Base-by-base conservation (phyloP, 345 rosid genomes). In the Citrus mangshanensis region DNA sequence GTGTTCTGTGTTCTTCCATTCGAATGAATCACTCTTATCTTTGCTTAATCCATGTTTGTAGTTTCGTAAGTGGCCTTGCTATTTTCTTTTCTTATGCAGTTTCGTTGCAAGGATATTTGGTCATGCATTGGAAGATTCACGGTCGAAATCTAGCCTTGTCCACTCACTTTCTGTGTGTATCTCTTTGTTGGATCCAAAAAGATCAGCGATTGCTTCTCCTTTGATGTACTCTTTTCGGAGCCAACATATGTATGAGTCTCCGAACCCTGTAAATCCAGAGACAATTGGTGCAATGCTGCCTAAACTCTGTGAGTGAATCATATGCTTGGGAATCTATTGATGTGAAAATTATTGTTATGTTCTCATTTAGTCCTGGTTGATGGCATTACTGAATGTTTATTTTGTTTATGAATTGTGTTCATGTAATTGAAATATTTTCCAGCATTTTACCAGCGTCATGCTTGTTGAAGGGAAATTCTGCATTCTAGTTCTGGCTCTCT, bases 131-230 rank as follows among this genome's bases (percentile, higher is more conserved):
- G 98, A 94, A 84, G 98, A 92, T 83, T 90, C 99, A 27, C 84
- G 85, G 78, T 97, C 98, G 49, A 92, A 91, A 83, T 93, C 97
- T 80, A 87, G 92, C 69, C 99, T 93, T 84, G 97, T 94, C 76
- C 87, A 97, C 83, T 91, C 98, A 6, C 97, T 97, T 73, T 93
- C 99, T 76, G 99, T 97, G 72, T 97, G 99, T 85, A 93, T 93
- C 76, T 93, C 98, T 46, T 82, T 97, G 88, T 77, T 94, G 89
- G 99, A 97, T 88, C 98, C 98, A 67, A 92, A 89, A 84, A 88
- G 94, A 86, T 90, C 93, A 25, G 88, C 96, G 42, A 56, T 83
- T 68, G 77, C 95, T 67, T 91, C 93, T 34, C 88, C 96, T 76
- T 88, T 91, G 78, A 84, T 97, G 89, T 90, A 88, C 77, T 90